phyloP scores from a whole-genome alignment of 2,329 filamentous ascomycete species.

The Triangularia setosa region DNA sequence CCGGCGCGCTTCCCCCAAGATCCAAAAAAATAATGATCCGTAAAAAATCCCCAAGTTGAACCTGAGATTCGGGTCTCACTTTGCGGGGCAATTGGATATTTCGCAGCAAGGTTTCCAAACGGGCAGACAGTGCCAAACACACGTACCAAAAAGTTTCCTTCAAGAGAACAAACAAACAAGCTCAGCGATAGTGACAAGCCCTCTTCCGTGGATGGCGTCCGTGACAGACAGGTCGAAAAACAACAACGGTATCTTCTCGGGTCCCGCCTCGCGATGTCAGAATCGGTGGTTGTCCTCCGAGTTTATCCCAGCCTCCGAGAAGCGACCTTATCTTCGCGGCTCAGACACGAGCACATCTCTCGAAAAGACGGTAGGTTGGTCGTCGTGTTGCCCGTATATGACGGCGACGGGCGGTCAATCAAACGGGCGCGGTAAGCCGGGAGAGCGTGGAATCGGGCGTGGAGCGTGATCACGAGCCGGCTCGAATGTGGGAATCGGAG shows the following conservation, averaged over 20 bases:
- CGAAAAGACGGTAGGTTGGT: constrained; percentile 11
- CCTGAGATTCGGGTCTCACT: neutral
- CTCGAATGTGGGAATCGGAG: neutral
- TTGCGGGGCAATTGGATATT: neutral
- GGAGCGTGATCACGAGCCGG: constrained; percentile 13
- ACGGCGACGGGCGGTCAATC: constrained; percentile 5
- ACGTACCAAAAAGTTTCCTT: neutral
- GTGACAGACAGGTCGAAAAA: neutral
- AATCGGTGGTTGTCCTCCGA: constrained; percentile 11
- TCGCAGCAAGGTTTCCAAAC: neutral
- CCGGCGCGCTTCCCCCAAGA: neutral
- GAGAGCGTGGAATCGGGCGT: constrained; percentile 7
- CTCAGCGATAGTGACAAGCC: neutral
- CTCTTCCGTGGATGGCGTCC: neutral
- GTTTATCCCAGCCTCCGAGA: constrained; percentile 23
- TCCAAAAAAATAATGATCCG: neutral
- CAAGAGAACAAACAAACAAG: neutral
- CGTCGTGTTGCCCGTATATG: constrained; percentile 12
- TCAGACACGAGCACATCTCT: constrained; percentile 26
- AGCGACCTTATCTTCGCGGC: constrained; percentile 22
- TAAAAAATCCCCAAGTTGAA: neutral
- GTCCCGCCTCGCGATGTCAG: constrained; percentile 12
- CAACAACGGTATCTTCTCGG: too few relatives aligned
- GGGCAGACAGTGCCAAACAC: neutral
- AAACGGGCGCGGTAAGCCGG: neutral